Conservation (phyloP, 352 stramenopile species). For the Pythium sukuiense region DNA sequence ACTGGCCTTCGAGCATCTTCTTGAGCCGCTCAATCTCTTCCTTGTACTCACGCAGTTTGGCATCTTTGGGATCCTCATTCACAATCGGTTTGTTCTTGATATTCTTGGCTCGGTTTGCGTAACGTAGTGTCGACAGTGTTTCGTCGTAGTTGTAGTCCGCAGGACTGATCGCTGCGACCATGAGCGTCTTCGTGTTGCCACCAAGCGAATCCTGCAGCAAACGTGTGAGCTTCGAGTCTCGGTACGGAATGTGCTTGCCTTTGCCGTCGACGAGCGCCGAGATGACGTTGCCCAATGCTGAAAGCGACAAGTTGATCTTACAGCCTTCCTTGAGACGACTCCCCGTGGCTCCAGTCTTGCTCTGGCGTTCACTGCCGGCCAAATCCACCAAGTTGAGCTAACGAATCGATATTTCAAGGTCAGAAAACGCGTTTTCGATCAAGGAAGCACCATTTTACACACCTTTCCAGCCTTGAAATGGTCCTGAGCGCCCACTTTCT, state of each 20-base stretch:
- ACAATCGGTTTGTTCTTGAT: conserved; percentile 97
- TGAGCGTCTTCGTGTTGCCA: conserved; percentile 95
- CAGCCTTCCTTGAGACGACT: conserved; percentile 84
- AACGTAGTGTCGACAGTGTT: conserved; percentile 94
- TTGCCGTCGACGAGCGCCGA: conserved; percentile 85
- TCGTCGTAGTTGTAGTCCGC: conserved; percentile 96
- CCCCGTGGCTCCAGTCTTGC: conserved; percentile 81
- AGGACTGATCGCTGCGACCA: conserved; percentile 95
- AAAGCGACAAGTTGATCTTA: conserved; percentile 87
- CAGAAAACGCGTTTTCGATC: not conserved
- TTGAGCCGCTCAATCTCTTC: conserved; percentile 87
- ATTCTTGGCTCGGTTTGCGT: conserved; percentile 96
- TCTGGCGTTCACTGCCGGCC: conserved; percentile 79
- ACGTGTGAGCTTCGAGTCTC: conserved; percentile 92
- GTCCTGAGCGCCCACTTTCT: conserved; percentile 73
- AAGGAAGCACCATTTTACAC: not conserved
- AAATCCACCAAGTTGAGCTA: conserved; percentile 85
- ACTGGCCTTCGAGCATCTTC: conserved; percentile 77
- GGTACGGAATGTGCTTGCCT: conserved; percentile 87
- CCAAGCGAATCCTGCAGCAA: conserved; percentile 93
- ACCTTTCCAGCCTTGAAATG: conserved; percentile 86
- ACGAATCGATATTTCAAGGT: not conserved
- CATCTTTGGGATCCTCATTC: conserved; percentile 94
- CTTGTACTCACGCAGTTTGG: conserved; percentile 90
- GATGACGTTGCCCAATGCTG: conserved; percentile 83